Evolutionary conservation across 257 asterid genomes (phyloP), one percentile per base, ranked within the genome.

Genomic region (Mitragyna speciosa): DNA sequence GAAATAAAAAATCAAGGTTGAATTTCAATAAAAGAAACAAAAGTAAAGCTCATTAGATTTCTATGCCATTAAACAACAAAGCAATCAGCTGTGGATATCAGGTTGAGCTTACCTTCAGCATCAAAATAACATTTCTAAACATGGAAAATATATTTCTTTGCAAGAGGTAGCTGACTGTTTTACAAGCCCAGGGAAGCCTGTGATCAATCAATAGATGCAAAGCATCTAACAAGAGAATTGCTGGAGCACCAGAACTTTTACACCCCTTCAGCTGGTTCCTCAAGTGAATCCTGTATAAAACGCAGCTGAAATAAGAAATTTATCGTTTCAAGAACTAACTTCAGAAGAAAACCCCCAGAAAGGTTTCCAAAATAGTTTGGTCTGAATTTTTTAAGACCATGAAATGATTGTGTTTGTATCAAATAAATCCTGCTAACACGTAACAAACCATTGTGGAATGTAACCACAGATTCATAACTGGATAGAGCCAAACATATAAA

Each of bases 181-280:
- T 89, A 88, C 97, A 94, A 79, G 95, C 90, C 99, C 99, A 96
- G 48, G 98, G 98, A 80, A 92, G 95, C 84, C 83, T 85, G 73
- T 49, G 83, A 84, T 94, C 96, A 79, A 88, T 85, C 86, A 94
- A 82, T 77, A 88, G 75, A 76, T 78, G 79, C 69, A 92, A 84
- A 24, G 96, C 87, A 85, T 92, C 95, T 59, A 96, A 81, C 82
- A 94, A 89, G 82, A 91, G 83, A 31, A 69, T 83, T 80, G 89
- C 92, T 61, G 96, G 88, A 78, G 81, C 83, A 79, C 85, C 84
- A 81, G 85, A 83, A 80, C 80, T 86, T 87, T 88, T 88, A 82
- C 87, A 86, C 54, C 81, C 83, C 79, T 79, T 70, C 84, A 92
- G 86, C 56, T 88, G 94, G 80, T 90, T 94, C 87, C 84, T 84